These are phyloP conservation scores for Thymus quinquecostatus DNA, from an alignment of 257 asterid species.

Conservation along the genomic window DNA sequence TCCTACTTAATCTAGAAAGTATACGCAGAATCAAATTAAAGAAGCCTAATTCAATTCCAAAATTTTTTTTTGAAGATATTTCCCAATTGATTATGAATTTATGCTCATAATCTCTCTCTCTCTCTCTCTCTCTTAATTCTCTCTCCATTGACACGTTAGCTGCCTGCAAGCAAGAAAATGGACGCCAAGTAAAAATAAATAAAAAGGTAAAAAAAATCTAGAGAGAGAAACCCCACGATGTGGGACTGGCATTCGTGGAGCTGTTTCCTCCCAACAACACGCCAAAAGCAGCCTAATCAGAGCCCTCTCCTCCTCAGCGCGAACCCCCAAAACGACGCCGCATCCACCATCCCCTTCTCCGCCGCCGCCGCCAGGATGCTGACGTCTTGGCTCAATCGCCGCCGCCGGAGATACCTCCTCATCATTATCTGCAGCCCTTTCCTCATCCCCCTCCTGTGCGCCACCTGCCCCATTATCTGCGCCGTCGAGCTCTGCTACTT, in stretches of 20 bases:
- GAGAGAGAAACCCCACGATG: slow-evolving; percentile 27
- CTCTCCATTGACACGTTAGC: slow-evolving; percentile 21
- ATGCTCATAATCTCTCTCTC: neutral
- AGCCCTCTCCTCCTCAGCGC: slow-evolving; percentile 33
- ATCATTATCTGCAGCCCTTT: slow-evolving; percentile 51
- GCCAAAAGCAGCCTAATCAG: slow-evolving; percentile 35
- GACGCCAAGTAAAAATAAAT: neutral
- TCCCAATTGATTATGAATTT: too few species aligned
- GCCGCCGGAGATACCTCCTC: slow-evolving; percentile 45
- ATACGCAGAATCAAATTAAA: too few species aligned
- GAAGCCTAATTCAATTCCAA: too few species aligned
- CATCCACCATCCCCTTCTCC: slow-evolving; percentile 24
- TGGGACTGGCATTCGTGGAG: slow-evolving; percentile 44
- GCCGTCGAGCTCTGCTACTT: slow-evolving; percentile 38
- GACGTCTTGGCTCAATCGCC: slow-evolving; percentile 47
- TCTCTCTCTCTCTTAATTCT: neutral
- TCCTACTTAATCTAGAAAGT: too few species aligned
- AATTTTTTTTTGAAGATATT: too few species aligned
- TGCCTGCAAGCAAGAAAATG: slow-evolving; percentile 18
- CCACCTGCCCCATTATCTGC: slow-evolving; percentile 46
- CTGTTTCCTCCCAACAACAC: slow-evolving; percentile 33
- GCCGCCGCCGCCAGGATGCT: slow-evolving; percentile 41
- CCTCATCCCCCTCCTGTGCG: slow-evolving; percentile 48
- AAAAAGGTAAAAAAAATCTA: neutral
- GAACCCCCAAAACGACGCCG: slow-evolving; percentile 39